phyloP scores from a whole-genome alignment of 176 grass and related monocot species.

The Avena eriantha region DNA sequence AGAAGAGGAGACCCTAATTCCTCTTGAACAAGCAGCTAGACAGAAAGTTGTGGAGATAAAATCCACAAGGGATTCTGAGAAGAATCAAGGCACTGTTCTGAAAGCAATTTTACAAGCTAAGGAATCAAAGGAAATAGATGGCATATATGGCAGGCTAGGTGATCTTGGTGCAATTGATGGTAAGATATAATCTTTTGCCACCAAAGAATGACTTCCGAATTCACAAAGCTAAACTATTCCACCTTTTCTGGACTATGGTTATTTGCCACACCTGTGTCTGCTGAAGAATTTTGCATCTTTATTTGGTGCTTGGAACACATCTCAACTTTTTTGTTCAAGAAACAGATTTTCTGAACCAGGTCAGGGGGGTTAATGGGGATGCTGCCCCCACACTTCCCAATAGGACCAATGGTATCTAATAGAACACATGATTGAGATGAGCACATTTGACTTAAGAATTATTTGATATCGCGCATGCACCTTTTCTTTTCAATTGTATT shows the following conservation, averaged over 20 bases:
- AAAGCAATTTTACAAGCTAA: conserved; percentile 94
- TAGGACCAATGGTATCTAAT: not conserved
- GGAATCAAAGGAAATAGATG: conserved; percentile 91
- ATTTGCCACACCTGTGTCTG: not conserved
- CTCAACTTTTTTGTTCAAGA: not conserved
- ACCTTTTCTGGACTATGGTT: not conserved
- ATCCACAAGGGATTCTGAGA: conserved; percentile 75
- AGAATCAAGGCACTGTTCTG: conserved; percentile 71
- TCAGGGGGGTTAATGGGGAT: not conserved
- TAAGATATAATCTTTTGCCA: conserved; percentile 46
- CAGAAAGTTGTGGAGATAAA: conserved; percentile 86
- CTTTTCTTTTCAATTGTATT: not conserved
- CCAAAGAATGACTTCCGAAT: conserved; percentile 15
- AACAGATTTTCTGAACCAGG: conserved; percentile 17
- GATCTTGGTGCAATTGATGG: conserved; percentile 94
- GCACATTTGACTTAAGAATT: not conserved
- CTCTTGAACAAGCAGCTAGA: conserved; percentile 80
- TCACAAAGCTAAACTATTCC: not conserved
- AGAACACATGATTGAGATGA: not conserved
- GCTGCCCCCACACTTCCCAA: not conserved
- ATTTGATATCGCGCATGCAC: not conserved
- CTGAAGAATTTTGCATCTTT: not conserved
- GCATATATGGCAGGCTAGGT: conserved; percentile 92
- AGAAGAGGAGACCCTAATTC: conserved; percentile 74
- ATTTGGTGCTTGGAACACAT: not conserved